phyloP scores from a whole-genome alignment of 2,329 filamentous ascomycete species.

The Talaromyces pinophilus region DNA sequence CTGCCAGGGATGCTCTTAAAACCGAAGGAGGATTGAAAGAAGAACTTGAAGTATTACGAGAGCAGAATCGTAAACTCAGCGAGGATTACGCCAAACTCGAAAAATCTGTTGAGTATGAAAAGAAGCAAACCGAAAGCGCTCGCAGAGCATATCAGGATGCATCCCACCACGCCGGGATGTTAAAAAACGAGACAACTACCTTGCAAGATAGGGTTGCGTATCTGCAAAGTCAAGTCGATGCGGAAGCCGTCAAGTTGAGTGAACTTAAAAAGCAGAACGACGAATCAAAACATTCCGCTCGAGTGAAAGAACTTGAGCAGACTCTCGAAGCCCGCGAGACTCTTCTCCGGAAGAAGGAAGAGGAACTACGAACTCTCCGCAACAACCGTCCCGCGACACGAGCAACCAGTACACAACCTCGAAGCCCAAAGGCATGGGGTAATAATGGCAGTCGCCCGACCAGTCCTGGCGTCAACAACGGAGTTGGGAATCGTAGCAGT shows the following conservation, averaged over 20 bases:
- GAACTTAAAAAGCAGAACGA: slow-evolving; percentile 41
- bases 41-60: slow-evolving; percentile 44
- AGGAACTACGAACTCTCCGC: slow-evolving; percentile 47
- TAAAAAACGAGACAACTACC: slow-evolving; percentile 34
- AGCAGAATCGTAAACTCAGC: slow-evolving; percentile 41
- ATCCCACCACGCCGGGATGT: slow-evolving; percentile 44
- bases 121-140: slow-evolving; percentile 49
- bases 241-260: slow-evolving; percentile 40
- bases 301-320: slow-evolving; percentile 43
- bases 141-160: slow-evolving; percentile 51
- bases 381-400: slow-evolving; percentile 47
- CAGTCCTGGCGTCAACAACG: slow-evolving; percentile 41
- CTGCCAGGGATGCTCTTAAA: slow-evolving; percentile 44
- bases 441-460: slow-evolving; percentile 41
- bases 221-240: slow-evolving; percentile 40
- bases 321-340: slow-evolving; percentile 41
- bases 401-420: slow-evolving; percentile 46
- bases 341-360: slow-evolving; percentile 46
- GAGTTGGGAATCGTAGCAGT: slow-evolving; percentile 38
- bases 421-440: slow-evolving; percentile 42
- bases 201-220: slow-evolving; percentile 41
- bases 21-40: slow-evolving; percentile 42
- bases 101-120: slow-evolving; percentile 44
- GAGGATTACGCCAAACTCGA: slow-evolving; percentile 40
- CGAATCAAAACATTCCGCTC: slow-evolving; percentile 37